Conservation (phyloP, 306 rosid species). For the Medicago arabica region DNA sequence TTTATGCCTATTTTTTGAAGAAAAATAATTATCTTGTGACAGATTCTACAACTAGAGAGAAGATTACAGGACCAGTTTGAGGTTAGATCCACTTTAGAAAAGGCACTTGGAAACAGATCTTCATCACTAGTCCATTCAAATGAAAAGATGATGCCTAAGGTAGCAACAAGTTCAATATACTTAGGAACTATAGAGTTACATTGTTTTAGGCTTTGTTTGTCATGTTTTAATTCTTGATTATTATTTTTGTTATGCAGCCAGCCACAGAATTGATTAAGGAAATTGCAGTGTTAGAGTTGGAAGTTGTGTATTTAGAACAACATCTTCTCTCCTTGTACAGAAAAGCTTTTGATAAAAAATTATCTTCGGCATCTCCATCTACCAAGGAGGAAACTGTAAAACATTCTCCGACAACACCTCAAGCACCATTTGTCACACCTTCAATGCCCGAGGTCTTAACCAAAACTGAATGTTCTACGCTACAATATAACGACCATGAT, state of each 20-base stretch:
- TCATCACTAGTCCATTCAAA: conserved; percentile 55
- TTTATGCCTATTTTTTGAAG: no score
- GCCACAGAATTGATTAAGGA: conserved; percentile 92
- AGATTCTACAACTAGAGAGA: conserved; percentile 89
- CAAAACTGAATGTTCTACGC: conserved; percentile 54
- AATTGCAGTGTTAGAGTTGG: conserved; percentile 85
- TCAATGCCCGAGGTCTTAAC: conserved; percentile 49
- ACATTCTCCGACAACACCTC: conserved; percentile 52
- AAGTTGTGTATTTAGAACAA: conserved; percentile 92
- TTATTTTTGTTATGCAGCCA: conserved; percentile 62
- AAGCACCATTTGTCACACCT: conserved; percentile 45
- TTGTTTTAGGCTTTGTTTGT: conserved; percentile 13
- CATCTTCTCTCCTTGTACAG: conserved; percentile 94
- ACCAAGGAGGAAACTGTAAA: conserved; percentile 58
- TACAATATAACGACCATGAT: conserved; percentile 52
- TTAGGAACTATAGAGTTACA: conserved; percentile 5
- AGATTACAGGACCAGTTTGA: conserved; percentile 83
- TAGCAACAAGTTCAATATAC: conserved; percentile 42
- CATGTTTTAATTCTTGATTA: not conserved
- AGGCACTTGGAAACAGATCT: conserved; percentile 70
- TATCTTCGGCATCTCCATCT: conserved; percentile 62
- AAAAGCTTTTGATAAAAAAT: conserved; percentile 81
- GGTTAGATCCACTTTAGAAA: conserved; percentile 81
- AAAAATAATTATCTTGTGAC: conserved; percentile 23
- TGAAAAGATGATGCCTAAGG: conserved; percentile 68